These are phyloP conservation scores for Achaetomium macrosporum DNA, from an alignment of 2,329 filamentous ascomycete genomes.

Conservation along the genomic window DNA sequence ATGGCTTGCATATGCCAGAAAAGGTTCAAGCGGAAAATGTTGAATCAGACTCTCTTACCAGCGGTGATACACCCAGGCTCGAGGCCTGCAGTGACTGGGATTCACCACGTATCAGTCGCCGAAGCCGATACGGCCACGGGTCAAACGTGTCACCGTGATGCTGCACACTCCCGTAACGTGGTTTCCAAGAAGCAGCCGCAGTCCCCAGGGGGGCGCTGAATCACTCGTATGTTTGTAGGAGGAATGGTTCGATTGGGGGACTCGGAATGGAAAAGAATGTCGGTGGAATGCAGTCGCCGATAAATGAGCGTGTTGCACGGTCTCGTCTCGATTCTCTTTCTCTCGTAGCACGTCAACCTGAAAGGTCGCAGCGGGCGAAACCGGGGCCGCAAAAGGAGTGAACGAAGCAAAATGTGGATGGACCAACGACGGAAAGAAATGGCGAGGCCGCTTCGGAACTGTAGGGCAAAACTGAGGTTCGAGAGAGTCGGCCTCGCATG, in stretches of 20 bases:
- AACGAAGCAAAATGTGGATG: slow-evolving; percentile 17
- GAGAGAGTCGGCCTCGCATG: not conserved
- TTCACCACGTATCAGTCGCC: slow-evolving; percentile 1
- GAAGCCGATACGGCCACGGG: not conserved
- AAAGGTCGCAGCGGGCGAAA: not conserved
- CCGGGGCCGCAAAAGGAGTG: slow-evolving; percentile 16
- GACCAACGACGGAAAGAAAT: slow-evolving; percentile 6
- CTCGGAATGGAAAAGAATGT: not conserved
- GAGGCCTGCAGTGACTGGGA: not conserved
- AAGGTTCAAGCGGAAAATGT: not conserved
- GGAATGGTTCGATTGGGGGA: not conserved
- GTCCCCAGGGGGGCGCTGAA: slow-evolving; percentile 8
- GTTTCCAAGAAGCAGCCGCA: slow-evolving; percentile 7
- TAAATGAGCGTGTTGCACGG: slow-evolving; percentile 11
- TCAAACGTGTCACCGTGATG: slow-evolving; percentile 15
- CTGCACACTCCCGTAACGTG: slow-evolving; percentile 20
- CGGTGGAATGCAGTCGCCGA: not conserved
- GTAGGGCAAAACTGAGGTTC: slow-evolving; percentile 1
- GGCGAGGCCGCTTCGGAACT: slow-evolving; percentile 1
- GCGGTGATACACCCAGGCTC: not conserved
- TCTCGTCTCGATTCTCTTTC: slow-evolving; percentile 12
- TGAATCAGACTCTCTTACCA: slow-evolving; percentile 2
- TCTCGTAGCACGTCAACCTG: not conserved
- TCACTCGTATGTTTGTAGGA: not conserved
- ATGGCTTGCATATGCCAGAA: not conserved